A percentile compares a stretch with the other conserved stretches of the same genome.
Evolutionary conservation across 2,329 filamentous ascomycete species (phyloP).

Genomic region (Aspergillus sp.): DNA sequence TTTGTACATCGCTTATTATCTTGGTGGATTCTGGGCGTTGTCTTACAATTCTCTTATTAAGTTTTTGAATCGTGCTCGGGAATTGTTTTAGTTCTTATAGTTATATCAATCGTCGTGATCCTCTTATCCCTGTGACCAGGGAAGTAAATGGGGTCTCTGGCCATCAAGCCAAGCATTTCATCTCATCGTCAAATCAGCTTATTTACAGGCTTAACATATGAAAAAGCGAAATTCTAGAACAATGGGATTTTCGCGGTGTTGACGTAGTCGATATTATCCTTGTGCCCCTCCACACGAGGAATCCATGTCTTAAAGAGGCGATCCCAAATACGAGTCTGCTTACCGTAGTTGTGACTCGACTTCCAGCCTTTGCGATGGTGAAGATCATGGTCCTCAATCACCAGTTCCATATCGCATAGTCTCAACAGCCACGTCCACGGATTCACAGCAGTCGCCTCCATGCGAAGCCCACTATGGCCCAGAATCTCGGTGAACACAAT

Average conservation of each 20-base stretch:
- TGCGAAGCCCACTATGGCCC: slow-evolving; percentile 11
- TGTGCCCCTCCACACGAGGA: slow-evolving; percentile 9
- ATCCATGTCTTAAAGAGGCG: slow-evolving; percentile 9
- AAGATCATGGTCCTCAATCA: slow-evolving; percentile 36
- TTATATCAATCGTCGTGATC: too few species aligned
- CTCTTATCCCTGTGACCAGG: too few species aligned
- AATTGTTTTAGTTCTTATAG: too few species aligned
- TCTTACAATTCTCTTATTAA: too few species aligned
- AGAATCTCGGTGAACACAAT: slow-evolving; percentile 1
- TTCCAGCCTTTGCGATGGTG: slow-evolving; percentile 30
- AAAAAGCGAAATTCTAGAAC: not conserved
- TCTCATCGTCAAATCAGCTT: too few species aligned
- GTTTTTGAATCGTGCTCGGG: too few species aligned
- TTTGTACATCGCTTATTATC: too few species aligned
- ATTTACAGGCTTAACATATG: too few species aligned
- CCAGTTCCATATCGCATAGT: slow-evolving; percentile 25
- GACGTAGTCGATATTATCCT: slow-evolving; percentile 13
- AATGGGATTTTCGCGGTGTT: slow-evolving; percentile 6
- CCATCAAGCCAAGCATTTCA: too few species aligned
- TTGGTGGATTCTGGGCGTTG: too few species aligned
- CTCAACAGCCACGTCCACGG: slow-evolving; percentile 27
- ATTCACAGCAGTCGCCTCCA: slow-evolving; percentile 26
- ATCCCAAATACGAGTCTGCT: slow-evolving; percentile 13
- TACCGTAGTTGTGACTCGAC: slow-evolving; percentile 27
- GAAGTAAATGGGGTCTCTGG: too few species aligned